These are phyloP conservation scores for Mycena rebaudengoi DNA, from an alignment of 768 basidiomycete species.

Conservation along the genomic window DNA sequence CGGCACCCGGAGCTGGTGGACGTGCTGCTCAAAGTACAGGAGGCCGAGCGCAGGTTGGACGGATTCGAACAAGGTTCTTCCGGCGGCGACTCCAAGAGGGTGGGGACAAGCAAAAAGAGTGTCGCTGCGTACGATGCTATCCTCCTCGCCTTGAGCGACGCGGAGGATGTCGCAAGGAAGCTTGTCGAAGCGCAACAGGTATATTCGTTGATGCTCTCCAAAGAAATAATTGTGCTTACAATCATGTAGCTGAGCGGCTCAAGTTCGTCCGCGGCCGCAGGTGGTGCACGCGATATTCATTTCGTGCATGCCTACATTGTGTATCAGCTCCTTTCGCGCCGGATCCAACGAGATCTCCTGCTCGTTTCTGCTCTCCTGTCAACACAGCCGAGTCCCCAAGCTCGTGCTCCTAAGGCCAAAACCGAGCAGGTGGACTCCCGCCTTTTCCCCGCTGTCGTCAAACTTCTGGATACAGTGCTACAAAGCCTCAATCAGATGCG, in stretches of 20 bases:
- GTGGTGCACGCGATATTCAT: conserved; percentile 73
- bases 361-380: conserved; percentile 72
- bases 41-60: conserved; percentile 70
- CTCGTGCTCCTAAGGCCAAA: conserved; percentile 34
- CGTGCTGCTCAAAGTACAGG: conserved; percentile 83
- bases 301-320: conserved; percentile 90
- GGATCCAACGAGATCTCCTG: conserved; percentile 89
- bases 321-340: conserved; percentile 86
- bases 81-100: conserved; percentile 39
- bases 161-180: conserved; percentile 84
- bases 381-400: conserved; percentile 45
- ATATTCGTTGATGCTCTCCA: neutral
- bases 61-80: conserved; percentile 41
- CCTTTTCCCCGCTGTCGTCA: conserved; percentile 88
- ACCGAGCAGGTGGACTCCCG: conserved; percentile 68
- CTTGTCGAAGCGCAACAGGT: conserved; percentile 86
- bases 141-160: conserved; percentile 86
- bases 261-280: conserved; percentile 43
- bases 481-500: conserved; percentile 89
- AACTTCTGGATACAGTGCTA: conserved; percentile 84
- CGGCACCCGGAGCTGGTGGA: conserved; percentile 93
- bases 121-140: conserved; percentile 91
- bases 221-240: conserved; percentile 16
- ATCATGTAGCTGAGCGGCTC: conserved; percentile 48
- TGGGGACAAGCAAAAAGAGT: conserved; percentile 68